Evolutionary conservation across 1,284 basidiomycete genomes (phyloP), one percentile per base, ranked within the genome.

Genomic region (Trichosporon asahii): DNA sequence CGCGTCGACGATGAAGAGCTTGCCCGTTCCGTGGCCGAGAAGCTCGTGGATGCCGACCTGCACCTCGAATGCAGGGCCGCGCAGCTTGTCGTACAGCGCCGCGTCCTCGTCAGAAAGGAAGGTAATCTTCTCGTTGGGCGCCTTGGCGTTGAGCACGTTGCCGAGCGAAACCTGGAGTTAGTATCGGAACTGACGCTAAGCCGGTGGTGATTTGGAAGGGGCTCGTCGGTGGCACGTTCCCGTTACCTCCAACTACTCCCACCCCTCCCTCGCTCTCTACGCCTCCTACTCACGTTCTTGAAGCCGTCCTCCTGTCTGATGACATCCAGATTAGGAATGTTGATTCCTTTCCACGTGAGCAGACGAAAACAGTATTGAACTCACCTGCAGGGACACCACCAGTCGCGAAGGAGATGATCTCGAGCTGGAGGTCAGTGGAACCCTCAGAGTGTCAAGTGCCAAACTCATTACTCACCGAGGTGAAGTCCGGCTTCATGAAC

Each of bases 401-500:
- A 0, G 72, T 73, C 8, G 68, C 31, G 29, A 73, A 73, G 12
- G 69, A 44, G 74, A 53, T 69, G 53, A 63, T 78, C 68, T 80
- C 76, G 27, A 82, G 76, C 49, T 53, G 7, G 21, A 21, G 6
- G 49, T 53, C 21, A 53, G 49, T 14, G 9, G 21, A 3, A 9
- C 21, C 2, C 6, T 21, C 49, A 9, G 3, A n/a, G 18, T 15
- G 6, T 14, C 4, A 21, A n/a, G 18, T 46, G 44, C 44, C 18
- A 46, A 15, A 7, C 14, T 40, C 37, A 12, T n/a, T 18, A 53
- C 49, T 9, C 21, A 53, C 49, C 27, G 79, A 91, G 0, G 93
- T 94, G 78, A 94, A 94, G 78, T 94, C 93, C 1, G 79, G 91
- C 91, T 71, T 69, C 88, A 86, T 86, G 94, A 94, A 93, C 66